phyloP scores from a whole-genome alignment of 2,329 filamentous ascomycete genomes.

The Metarhizium anisopliae region DNA sequence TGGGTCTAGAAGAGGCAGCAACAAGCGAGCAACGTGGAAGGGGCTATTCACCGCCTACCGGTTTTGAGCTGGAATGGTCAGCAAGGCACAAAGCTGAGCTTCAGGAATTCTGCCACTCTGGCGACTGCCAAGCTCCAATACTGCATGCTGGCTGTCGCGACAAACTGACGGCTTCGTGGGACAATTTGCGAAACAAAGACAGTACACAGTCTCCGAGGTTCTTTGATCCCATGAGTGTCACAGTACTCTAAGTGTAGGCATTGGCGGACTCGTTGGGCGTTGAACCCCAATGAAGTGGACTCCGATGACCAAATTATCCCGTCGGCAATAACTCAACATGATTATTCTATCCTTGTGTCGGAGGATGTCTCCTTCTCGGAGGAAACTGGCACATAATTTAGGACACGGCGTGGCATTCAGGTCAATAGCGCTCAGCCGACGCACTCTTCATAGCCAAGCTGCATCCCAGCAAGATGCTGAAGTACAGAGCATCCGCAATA shows the following conservation, averaged over 20 bases:
- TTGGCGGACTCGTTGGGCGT: background rate
- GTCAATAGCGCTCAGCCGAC: background rate
- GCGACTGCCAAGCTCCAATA: background rate
- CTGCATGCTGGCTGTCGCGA: background rate
- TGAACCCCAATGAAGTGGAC: background rate
- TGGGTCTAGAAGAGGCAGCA: background rate
- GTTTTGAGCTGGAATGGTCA: background rate
- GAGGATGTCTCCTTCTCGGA: background rate
- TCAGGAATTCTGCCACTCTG: background rate
- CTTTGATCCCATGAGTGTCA: background rate
- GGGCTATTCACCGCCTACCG: background rate
- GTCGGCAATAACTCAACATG: slow-evolving; percentile 5
- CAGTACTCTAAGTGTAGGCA: background rate
- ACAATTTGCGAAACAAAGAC: background rate
- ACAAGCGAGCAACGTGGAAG: background rate
- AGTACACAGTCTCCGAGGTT: background rate
- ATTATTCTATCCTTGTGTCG: slow-evolving; percentile 8
- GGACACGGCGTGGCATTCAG: background rate
- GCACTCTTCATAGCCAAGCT: slow-evolving; percentile 5
- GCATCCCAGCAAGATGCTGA: slow-evolving; percentile 15
- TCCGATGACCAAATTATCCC: background rate
- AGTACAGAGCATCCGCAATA: slow-evolving; percentile 65
- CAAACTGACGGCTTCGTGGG: background rate
- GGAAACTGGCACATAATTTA: background rate
- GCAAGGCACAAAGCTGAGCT: background rate